Percentiles rank a stretch among this genome's conserved stretches.
These are phyloP conservation scores for Fallopia convolvulus DNA, from an alignment of 148 eudicot genomes.

Conservation along the genomic window DNA sequence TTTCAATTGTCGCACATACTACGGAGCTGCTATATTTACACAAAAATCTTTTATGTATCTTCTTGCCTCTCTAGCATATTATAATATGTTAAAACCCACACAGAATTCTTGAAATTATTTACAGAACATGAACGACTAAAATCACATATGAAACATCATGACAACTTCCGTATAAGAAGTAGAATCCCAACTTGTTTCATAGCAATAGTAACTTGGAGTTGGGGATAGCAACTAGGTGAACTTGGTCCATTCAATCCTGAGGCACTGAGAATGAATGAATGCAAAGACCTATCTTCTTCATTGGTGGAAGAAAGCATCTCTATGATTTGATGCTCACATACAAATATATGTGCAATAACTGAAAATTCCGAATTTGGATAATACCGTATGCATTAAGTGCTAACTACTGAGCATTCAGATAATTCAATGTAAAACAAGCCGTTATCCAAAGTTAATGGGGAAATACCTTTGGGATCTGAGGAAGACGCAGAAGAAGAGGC, in stretches of 20 bases:
- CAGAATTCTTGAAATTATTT: neutral
- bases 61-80: neutral
- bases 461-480: constrained; percentile 43
- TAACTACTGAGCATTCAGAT: neutral
- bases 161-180: neutral
- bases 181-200: neutral
- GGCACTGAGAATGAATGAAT: neutral
- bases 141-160: neutral
- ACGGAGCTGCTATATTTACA: neutral
- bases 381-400: neutral
- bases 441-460: neutral
- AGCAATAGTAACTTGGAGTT: neutral
- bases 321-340: neutral
- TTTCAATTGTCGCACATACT: neutral
- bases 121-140: neutral
- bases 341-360: neutral
- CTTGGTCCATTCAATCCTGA: neutral
- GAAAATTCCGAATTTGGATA: neutral
- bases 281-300: neutral
- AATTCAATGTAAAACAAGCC: neutral
- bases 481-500: constrained; percentile 13
- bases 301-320: neutral
- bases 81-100: neutral
- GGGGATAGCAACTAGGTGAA: neutral
- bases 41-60: neutral